Evolutionary conservation across 2,329 filamentous ascomycete species (phyloP).

Genomic region (Epichloe sibirici): DNA sequence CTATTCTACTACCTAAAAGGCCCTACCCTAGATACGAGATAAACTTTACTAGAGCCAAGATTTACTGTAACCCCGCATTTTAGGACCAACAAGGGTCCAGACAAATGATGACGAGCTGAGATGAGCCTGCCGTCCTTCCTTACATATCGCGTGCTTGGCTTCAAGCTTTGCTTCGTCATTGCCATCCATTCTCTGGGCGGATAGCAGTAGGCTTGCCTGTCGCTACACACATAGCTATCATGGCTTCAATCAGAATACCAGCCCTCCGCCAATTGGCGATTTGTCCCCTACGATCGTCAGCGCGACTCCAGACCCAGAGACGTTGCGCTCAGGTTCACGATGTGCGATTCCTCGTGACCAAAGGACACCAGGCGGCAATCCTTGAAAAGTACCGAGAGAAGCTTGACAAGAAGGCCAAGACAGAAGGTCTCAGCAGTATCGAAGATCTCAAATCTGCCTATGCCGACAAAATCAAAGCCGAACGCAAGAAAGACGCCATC

Average conservation of each 20-base stretch:
- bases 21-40: too few species aligned
- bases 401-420: conserved; percentile 67
- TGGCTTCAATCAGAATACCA: conserved; percentile 37
- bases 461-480: conserved; percentile 64
- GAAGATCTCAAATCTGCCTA: conserved; percentile 72
- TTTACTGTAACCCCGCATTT: background rate
- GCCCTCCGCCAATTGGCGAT: conserved; percentile 34
- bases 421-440: conserved; percentile 58
- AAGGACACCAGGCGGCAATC: conserved; percentile 53
- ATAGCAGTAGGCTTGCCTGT: conserved; percentile 3
- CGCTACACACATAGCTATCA: conserved; percentile 13
- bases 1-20: background rate
- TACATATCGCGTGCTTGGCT: too few species aligned
- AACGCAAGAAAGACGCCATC: conserved; percentile 55
- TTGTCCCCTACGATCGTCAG: conserved; percentile 20
- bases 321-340: conserved; percentile 90
- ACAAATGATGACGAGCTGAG: background rate
- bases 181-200: background rate
- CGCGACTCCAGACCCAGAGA: conserved; percentile 42
- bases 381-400: conserved; percentile 81
- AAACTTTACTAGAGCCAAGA: too few species aligned
- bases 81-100: background rate
- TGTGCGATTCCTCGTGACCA: conserved; percentile 77
- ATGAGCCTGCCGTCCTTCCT: background rate
- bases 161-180: background rate